Evolutionary conservation across 139 green algal genomes (phyloP).

Genomic region (Chloropicon primus): DNA sequence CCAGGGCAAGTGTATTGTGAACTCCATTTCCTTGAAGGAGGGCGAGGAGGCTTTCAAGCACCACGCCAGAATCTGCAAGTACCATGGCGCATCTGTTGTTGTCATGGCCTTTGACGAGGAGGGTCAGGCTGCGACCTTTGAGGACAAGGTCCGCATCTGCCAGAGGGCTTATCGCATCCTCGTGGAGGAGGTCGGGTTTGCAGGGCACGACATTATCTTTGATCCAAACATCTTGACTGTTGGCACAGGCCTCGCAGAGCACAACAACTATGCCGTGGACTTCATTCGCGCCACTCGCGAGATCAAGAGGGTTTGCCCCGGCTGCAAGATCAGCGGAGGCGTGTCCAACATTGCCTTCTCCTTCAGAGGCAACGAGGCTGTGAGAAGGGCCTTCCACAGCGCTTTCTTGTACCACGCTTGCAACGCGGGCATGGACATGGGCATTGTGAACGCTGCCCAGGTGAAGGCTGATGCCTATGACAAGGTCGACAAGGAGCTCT

Average conservation of each 20-base stretch:
- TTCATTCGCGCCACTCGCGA: background rate
- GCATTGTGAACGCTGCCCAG: background rate
- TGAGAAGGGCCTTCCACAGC: background rate
- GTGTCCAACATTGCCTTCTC: background rate
- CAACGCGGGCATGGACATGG: background rate
- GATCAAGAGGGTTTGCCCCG: background rate
- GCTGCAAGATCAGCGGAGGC: background rate
- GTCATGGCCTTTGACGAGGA: constrained; percentile 93
- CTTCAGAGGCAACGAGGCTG: background rate
- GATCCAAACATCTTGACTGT: background rate
- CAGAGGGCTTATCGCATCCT: background rate
- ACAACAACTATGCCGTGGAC: background rate
- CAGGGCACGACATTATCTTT: background rate
- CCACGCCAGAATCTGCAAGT: constrained; percentile 63
- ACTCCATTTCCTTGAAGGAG: constrained; percentile 97
- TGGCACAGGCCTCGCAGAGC: background rate
- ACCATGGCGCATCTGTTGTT: constrained; percentile 84
- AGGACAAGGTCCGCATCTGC: background rate
- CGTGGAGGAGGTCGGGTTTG: background rate
- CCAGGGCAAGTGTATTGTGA: constrained; percentile 95
- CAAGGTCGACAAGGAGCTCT: background rate
- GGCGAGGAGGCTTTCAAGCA: constrained; percentile 82
- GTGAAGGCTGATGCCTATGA: background rate
- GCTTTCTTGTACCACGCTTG: background rate
- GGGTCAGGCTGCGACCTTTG: background rate